Evolutionary conservation across 495 filamentous ascomycete species (phyloP).

Genomic region (Wilcoxina mikolae): DNA sequence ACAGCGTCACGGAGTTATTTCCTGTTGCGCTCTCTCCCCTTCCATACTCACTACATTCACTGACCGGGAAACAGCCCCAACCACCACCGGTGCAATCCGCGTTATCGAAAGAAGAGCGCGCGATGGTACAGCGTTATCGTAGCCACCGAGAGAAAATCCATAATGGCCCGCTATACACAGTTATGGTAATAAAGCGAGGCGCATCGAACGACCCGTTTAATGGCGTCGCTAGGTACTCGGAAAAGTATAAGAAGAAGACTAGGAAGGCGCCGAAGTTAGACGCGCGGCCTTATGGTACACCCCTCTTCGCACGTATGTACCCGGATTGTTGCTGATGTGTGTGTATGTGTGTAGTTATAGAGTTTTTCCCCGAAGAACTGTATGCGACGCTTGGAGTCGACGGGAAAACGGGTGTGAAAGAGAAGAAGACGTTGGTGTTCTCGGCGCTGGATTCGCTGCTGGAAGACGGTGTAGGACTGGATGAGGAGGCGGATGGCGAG

Average conservation of each 20-base stretch:
- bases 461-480: slow-evolving; percentile 3
- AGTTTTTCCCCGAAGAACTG: slow-evolving; percentile 25
- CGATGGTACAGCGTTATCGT: slow-evolving; percentile 22
- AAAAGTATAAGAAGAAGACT: slow-evolving; percentile 20
- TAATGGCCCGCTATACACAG: slow-evolving; percentile 26
- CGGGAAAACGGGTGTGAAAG: background rate
- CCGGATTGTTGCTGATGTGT: background rate
- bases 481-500: slow-evolving; percentile 15
- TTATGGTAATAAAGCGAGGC: slow-evolving; percentile 22
- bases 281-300: slow-evolving; percentile 21
- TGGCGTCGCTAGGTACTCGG: slow-evolving; percentile 23
- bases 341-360: slow-evolving; percentile 7
- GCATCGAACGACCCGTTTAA: slow-evolving; percentile 26
- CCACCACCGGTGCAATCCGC: slow-evolving; percentile 24
- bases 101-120: slow-evolving; percentile 23
- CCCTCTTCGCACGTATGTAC: background rate
- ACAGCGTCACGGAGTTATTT: slow-evolving; percentile 26
- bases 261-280: slow-evolving; percentile 25
- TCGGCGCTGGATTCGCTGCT: slow-evolving; percentile 18
- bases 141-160: slow-evolving; percentile 26
- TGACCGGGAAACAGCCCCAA: slow-evolving; percentile 14
- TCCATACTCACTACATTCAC: background rate
- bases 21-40: slow-evolving; percentile 13
- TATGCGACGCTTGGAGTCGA: slow-evolving; percentile 22
- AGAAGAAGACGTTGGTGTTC: slow-evolving; percentile 21